Base-by-base conservation (phyloP, 305 asterid genomes). In the Rubia balearica region DNA sequence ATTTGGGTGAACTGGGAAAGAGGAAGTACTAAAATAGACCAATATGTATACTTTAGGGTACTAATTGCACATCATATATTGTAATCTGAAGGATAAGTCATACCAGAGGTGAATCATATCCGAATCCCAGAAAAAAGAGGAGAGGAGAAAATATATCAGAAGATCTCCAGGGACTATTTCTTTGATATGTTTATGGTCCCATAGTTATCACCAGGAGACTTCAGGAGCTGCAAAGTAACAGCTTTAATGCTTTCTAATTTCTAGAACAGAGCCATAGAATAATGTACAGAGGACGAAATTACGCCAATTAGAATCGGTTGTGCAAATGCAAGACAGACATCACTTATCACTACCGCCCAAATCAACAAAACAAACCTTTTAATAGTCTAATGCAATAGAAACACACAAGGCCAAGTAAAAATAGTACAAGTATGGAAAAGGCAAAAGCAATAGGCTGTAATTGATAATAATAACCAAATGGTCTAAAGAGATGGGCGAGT, bases 161-260 rank as follows among this genome's bases (percentile, higher is more conserved):
- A 42, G 62, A 63, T 38, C 70, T 41, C 7, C 56, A 24, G 51
- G 46, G 48, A 22, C 10, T 56, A 13, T 65, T 65, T 49, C 62
- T 65, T 43, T 65, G 30, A 53, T 36, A 57, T 14, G 60, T 24
- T 61, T 51, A 22, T 61, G 9, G 65, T 55, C 51, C 24, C 27
- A 36, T 22, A 19, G 64, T 74, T 74, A 63, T 48, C 69, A 53
- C 60, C 68, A 74, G 19, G 6, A 36, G 40, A 36, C 40, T 36
- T 36, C 40, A 36, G 40, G 43, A 46, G 48, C 51, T 24, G 59
- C 65, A 12, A 68, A 24, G 65, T 41, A 51, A 49, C 62, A 67
- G 36, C 69, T 61, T 30, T 2, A 61, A 5, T 33, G 19, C 5
- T 67, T 60, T 46, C 53, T 40, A 9, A 7, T 67, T 45, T 45